Evolutionary conservation across 192 early-diverging fungal genomes (phyloP).

Genomic region (Coemansia sp.): DNA sequence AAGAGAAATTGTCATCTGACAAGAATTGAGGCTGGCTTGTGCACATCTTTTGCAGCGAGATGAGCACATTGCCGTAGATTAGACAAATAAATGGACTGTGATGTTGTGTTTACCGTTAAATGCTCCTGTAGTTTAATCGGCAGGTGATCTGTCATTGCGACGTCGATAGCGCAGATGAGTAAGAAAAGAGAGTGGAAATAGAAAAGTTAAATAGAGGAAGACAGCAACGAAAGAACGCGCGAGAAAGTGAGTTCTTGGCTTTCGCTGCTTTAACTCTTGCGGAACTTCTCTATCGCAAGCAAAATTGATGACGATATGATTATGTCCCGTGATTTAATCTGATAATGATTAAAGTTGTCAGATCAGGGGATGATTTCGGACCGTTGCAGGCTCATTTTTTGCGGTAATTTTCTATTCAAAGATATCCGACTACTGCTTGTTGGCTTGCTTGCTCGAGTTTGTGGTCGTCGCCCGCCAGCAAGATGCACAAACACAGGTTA

Average conservation of each 20-base stretch:
- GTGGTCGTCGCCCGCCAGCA: neutral
- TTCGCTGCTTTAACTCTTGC: neutral
- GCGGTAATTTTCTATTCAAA: no score
- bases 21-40: slow-evolving; percentile 9
- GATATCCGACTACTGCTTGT: neutral
- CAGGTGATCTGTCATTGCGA: slow-evolving; percentile 71
- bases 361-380: neutral
- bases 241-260: neutral
- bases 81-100: neutral
- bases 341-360: neutral
- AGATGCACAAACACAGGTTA: neutral
- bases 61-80: neutral
- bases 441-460: neutral
- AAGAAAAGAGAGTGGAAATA: neutral
- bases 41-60: neutral
- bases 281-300: neutral
- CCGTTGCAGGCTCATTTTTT: no score
- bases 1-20: neutral
- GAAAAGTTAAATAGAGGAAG: neutral
- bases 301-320: neutral
- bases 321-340: neutral
- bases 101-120: slow-evolving; percentile 75
- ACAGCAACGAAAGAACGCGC: neutral
- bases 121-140: slow-evolving; percentile 97
- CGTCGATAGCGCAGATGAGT: slow-evolving; percentile 10